phyloP scores from a whole-genome alignment of 257 asterid species.

The Solanum ossicruentum region DNA sequence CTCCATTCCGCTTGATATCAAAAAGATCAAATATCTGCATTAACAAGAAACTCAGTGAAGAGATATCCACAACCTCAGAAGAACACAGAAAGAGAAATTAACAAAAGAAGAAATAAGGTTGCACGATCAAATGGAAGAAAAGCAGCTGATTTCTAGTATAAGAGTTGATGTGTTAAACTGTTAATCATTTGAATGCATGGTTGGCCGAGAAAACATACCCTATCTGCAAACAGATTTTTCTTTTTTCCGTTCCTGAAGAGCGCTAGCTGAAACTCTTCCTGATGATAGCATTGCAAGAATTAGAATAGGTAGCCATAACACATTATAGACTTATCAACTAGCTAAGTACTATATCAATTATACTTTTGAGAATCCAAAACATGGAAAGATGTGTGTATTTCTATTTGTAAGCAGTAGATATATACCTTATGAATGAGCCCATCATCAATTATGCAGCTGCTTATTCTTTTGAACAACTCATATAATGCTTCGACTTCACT shows the following conservation, averaged over 20 bases:
- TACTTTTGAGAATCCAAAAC: neutral
- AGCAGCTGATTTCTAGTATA: neutral
- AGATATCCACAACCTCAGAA: neutral
- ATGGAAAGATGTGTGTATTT: neutral
- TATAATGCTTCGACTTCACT: constrained; percentile 16
- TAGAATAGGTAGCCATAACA: neutral
- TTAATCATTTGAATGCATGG: neutral
- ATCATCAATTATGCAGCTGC: constrained; percentile 10
- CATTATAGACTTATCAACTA: neutral
- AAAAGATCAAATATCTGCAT: constrained; percentile 66
- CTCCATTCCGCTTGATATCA: constrained; percentile 68
- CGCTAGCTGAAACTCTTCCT: constrained; percentile 19
- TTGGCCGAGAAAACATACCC: neutral
- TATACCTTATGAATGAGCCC: constrained; percentile 14
- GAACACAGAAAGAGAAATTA: neutral
- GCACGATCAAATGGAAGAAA: neutral
- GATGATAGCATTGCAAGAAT: neutral
- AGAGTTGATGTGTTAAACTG: neutral
- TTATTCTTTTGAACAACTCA: constrained; percentile 10
- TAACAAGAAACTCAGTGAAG: neutral
- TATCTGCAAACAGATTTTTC: constrained; percentile 10
- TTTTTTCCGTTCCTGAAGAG: constrained; percentile 1
- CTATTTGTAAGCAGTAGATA: neutral
- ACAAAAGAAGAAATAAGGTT: neutral
- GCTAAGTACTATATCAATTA: neutral